Base-by-base conservation (phyloP, 2,329 filamentous ascomycete species). In the Parascedosporium putredinis region DNA sequence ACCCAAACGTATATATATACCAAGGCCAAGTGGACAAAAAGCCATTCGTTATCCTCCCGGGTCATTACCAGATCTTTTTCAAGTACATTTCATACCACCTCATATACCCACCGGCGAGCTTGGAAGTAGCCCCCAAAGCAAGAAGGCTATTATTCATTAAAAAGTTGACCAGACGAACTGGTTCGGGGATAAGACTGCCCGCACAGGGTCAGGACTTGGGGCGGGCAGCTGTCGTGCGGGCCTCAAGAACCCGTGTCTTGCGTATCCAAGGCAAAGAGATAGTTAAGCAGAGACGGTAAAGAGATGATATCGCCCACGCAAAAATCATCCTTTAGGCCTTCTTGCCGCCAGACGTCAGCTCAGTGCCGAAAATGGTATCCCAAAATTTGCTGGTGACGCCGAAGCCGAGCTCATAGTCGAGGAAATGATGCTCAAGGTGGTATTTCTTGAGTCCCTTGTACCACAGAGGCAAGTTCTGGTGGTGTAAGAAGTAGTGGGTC, bases 401-500 rank as follows among this genome's bases (percentile, higher is more conserved):
- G 59, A 97, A 98, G 48, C 93, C 93, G 56, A 95, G 91, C 67
- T 98, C 86, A 64, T 94, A 98, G 65, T 98, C 93, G 54, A 93
- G 88, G 67, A 96, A 98, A 70, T 98, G 93, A 65, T 98, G 93
- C 64, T 89, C 82, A 25, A 98, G 82, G 64, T 98, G 93, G 63
- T 96, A 95, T 69, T 95, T 97, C 81, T 98, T 98, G 59, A 97
- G 79, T 55, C 81, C 75, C 68, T 86, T 87, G 72, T 94, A 97
- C 77, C 88, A 95, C 2, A 83, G 70, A 14, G 93, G 93, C 2
- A 98, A 80, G 59, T 88, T 94, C 69, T 86, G 81, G 71, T 98
- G 93, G 67, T 98, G 93, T 34, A 98, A 78, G 76, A 98, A 98
- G 75, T 97, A 98, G 67, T 98, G 93, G 2, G 93, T 98, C 72